A percentile compares a stretch with the other conserved stretches of the same genome.
These are phyloP conservation scores for Entomortierella parvispora DNA, from an alignment of 192 early-diverging fungal genomes.

Conservation along the genomic window DNA sequence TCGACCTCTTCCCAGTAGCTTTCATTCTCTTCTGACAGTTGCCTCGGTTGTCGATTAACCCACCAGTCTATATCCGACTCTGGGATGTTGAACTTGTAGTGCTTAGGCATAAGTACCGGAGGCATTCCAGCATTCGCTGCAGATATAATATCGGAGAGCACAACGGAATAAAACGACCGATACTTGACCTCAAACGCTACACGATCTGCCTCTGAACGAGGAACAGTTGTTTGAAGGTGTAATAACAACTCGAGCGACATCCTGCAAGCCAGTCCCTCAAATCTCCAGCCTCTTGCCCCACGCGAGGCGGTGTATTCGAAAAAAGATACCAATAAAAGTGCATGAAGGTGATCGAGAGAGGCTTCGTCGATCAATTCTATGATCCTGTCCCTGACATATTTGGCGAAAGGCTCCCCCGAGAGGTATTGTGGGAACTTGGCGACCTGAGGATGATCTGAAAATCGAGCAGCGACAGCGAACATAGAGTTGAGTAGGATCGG, in stretches of 20 bases:
- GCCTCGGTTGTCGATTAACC: background rate
- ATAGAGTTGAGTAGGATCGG: background rate
- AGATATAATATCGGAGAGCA: background rate
- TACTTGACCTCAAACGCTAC: constrained; percentile 4
- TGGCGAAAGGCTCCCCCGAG: constrained; percentile 5
- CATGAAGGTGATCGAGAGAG: background rate
- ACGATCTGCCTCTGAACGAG: background rate
- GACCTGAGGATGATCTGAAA: constrained; percentile 6
- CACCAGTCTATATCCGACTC: background rate
- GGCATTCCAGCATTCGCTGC: background rate
- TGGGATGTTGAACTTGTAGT: constrained; percentile 7
- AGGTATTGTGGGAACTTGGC: background rate
- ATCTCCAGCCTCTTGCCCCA: background rate
- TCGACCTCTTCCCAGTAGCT: background rate
- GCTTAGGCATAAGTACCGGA: background rate
- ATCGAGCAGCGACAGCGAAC: background rate
- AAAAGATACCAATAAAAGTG: background rate
- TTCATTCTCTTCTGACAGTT: background rate
- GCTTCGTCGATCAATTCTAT: constrained; percentile 9
- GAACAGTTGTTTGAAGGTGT: background rate
- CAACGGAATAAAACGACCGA: background rate
- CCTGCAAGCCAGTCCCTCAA: constrained; percentile 4
- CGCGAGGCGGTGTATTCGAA: constrained; percentile 5
- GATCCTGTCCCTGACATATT: background rate
- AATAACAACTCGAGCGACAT: constrained; percentile 2